phyloP scores from a whole-genome alignment of 2,329 filamentous ascomycete species.

The Pseudogymnoascus destructans region DNA sequence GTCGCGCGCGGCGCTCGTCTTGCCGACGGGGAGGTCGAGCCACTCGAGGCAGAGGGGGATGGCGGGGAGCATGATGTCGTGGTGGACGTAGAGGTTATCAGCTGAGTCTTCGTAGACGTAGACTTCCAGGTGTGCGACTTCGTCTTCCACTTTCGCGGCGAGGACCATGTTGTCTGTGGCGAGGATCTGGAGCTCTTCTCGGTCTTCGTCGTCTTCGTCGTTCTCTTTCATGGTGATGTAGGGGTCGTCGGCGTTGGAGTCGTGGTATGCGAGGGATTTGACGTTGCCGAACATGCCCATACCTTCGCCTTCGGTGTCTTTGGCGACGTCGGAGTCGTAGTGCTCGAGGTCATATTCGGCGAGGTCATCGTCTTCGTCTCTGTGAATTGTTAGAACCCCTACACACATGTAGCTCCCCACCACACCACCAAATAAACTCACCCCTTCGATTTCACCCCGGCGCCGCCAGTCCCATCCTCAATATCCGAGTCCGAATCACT shows the following conservation, averaged over 20 bases:
- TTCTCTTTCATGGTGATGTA: conserved; percentile 79
- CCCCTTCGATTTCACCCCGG: conserved; percentile 27
- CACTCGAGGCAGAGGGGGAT: conserved; percentile 94
- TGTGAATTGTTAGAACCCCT: conserved; percentile 16
- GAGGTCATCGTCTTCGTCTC: conserved; percentile 67
- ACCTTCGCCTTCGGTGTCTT: conserved; percentile 51
- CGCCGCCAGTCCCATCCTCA: conserved; percentile 20
- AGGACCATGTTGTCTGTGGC: conserved; percentile 87
- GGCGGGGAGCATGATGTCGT: conserved; percentile 97
- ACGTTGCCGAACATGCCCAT: conserved; percentile 94
- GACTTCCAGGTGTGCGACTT: conserved; percentile 89
- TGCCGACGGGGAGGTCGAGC: conserved; percentile 82
- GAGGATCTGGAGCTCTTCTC: conserved; percentile 86
- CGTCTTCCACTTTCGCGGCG: conserved; percentile 89
- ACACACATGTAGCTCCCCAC: neutral
- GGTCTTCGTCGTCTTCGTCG: conserved; percentile 59
- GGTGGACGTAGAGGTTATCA: conserved; percentile 97
- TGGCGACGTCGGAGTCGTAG: conserved; percentile 73
- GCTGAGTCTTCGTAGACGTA: conserved; percentile 94
- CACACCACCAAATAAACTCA: conserved; percentile 24
- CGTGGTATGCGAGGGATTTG: conserved; percentile 85
- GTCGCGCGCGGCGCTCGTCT: conserved; percentile 46
- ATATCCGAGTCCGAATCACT: conserved; percentile 26
- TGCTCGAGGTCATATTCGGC: conserved; percentile 94
- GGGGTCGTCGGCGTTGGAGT: conserved; percentile 86